phyloP scores from a whole-genome alignment of 148 eudicot species.

The Rhododendron molle region DNA sequence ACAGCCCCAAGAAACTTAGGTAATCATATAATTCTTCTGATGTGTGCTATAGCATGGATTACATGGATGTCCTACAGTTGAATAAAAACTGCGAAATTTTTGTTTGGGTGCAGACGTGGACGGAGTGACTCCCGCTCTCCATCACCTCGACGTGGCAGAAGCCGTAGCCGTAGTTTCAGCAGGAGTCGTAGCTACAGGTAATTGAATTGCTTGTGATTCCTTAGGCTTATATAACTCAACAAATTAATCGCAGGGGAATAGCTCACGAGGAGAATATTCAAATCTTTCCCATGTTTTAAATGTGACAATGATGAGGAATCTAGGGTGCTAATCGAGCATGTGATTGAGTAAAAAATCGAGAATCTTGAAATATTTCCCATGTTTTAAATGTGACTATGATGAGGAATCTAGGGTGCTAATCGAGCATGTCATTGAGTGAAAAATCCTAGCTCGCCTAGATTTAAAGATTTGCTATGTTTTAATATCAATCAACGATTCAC shows the following conservation, averaged over 20 bases:
- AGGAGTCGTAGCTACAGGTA: conserved; percentile 77
- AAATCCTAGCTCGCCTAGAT: background rate
- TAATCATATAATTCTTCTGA: background rate
- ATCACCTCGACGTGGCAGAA: conserved; percentile 51
- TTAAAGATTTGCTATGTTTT: too few species aligned
- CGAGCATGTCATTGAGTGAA: background rate
- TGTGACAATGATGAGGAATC: background rate
- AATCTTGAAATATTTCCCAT: background rate
- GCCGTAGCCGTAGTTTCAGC: conserved; percentile 47
- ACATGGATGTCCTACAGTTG: too few species aligned
- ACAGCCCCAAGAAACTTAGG: conserved; percentile 62
- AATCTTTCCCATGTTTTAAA: background rate
- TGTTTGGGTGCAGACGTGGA: conserved; percentile 34
- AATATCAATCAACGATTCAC: too few species aligned
- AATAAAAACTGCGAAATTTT: background rate
- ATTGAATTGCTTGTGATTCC: background rate
- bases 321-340: too few species aligned
- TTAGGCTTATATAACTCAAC: background rate
- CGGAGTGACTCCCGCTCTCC: conserved; percentile 55
- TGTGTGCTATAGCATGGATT: background rate
- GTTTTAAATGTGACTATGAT: background rate
- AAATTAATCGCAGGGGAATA: background rate
- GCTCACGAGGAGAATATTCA: background rate
- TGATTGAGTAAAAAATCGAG: background rate
- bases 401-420: background rate